Evolutionary conservation across 495 filamentous ascomycete species (phyloP), one percentile per base, ranked within the genome.

Genomic region (Podospora pseudoanserina): DNA sequence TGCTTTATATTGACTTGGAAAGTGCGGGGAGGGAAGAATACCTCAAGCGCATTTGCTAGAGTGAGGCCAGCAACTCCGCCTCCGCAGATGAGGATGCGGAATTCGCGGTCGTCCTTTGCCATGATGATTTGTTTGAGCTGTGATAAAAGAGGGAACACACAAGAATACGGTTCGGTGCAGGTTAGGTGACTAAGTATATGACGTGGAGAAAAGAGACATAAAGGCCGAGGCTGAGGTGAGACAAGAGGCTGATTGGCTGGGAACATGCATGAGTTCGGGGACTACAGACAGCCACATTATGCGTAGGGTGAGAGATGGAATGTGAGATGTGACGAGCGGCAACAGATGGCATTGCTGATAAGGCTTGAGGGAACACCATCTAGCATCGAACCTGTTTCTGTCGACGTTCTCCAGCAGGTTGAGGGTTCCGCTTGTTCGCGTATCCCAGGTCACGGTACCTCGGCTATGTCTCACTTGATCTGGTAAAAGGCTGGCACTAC

Each of bases 41-140:
- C 68, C 68, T 70, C 68, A 44, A 70, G 68, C 3, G 68, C 60
- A 53, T 65, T 70, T 27, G 68, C 68, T 9, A 70, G 60, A 3
- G 64, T 60, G 2, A 70, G 65, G 1, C 68, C 68, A 2, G 65
- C 68, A 6, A 70, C 61, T 20, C 68, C 68, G 27, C 34, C 68
- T 2, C 68, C 68, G 6, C 27, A 54, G 49, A 70, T 65, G 7
- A 70, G 9, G 30, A 70, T 65, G 11, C 68, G 60, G 57, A 67
- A 65, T 13, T 44, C 6, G 55, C 20, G 27, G 56, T 11, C 44
- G 11, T 61, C 15, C 26, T 53, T 26, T 19, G 34, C 19, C 62
- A 49, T 54, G 34, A 0, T 64, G 39, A 64, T 1, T n/a, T 58
- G 6, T 58, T 58, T 9, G 16, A 16, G 1, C 39, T 28, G 32